Evolutionary conservation across 148 eudicot genomes (phyloP).

Genomic region (Camellia japonica): DNA sequence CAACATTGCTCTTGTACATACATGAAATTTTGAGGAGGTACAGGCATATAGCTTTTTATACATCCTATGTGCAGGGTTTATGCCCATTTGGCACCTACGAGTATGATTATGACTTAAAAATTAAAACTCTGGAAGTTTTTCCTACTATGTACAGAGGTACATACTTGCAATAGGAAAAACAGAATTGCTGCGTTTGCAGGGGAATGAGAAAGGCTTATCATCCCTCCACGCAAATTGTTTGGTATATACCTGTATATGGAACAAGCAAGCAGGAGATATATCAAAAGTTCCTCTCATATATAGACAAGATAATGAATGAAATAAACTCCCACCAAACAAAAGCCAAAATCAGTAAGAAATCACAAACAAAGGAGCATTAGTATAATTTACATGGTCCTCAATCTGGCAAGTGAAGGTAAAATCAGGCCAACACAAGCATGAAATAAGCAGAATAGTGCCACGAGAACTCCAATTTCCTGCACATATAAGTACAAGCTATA

Average conservation of each 20-base stretch:
- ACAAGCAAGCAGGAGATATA: background rate
- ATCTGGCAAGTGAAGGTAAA: slow-evolving; percentile 82
- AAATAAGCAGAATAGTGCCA: slow-evolving; percentile 68
- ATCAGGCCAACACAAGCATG: slow-evolving; percentile 71
- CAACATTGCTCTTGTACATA: too few species aligned
- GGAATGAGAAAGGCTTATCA: slow-evolving; percentile 68
- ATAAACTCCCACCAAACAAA: background rate
- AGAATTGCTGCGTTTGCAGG: slow-evolving; percentile 75
- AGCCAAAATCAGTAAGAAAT: background rate
- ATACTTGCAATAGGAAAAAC: slow-evolving; percentile 58
- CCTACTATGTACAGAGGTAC: slow-evolving; percentile 12
- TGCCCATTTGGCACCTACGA: too few species aligned
- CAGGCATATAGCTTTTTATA: too few species aligned
- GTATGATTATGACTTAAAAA: too few species aligned
- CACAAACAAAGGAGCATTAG: background rate
- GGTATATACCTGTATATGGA: slow-evolving; percentile 68
- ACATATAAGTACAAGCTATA: slow-evolving; percentile 3
- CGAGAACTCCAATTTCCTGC: slow-evolving; percentile 82
- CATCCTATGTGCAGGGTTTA: too few species aligned
- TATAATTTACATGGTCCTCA: slow-evolving; percentile 69
- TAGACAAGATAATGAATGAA: background rate
- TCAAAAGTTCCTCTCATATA: background rate
- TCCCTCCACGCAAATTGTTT: slow-evolving; percentile 88
- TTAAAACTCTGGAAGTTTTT: background rate
- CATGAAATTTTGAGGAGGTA: too few species aligned